These are phyloP conservation scores for Blastobotrys indianensis DNA, from an alignment of 1,139 yeast species.

Conservation along the genomic window DNA sequence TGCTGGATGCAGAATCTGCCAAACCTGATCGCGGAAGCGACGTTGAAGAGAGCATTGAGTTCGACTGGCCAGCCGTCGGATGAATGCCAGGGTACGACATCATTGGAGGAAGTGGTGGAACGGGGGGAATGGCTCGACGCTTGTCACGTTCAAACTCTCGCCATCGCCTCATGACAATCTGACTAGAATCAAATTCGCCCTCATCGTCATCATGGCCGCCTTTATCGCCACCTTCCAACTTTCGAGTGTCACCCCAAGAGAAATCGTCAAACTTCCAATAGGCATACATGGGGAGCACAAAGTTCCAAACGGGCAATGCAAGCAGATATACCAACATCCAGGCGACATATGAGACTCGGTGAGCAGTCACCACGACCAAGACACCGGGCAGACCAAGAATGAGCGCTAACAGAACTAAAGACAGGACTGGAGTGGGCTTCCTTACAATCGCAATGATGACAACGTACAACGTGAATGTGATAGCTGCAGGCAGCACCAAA, in stretches of 20 bases:
- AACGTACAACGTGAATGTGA: constrained; percentile 74
- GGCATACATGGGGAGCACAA: constrained; percentile 81
- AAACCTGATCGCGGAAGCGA: too few species aligned
- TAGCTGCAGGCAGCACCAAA: constrained; percentile 80
- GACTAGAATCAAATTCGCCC: constrained; percentile 85
- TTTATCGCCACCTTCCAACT: constrained; percentile 62
- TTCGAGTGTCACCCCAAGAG: constrained; percentile 97
- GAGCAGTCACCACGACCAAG: constrained; percentile 81
- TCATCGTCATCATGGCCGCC: constrained; percentile 63
- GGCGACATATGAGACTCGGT: constrained; percentile 63
- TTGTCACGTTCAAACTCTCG: constrained; percentile 78
- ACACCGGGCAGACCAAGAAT: constrained; percentile 88
- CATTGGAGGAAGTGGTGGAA: constrained; percentile 10
- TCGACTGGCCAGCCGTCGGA: constrained; percentile 2
- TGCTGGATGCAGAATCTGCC: neutral
- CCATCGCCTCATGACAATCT: constrained; percentile 89
- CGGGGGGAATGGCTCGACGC: constrained; percentile 16
- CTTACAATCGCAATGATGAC: constrained; percentile 64
- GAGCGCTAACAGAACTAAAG: constrained; percentile 66
- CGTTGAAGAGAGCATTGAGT: constrained; percentile 6
- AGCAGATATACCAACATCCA: constrained; percentile 79
- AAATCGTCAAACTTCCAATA: constrained; percentile 98
- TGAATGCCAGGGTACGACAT: constrained; percentile 11
- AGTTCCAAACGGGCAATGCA: constrained; percentile 94
- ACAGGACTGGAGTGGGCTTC: constrained; percentile 69